A percentile compares a stretch with the other conserved stretches of the same genome.
These are phyloP conservation scores for Mycogone perniciosa DNA, from an alignment of 2,329 filamentous ascomycete genomes.

Conservation along the genomic window DNA sequence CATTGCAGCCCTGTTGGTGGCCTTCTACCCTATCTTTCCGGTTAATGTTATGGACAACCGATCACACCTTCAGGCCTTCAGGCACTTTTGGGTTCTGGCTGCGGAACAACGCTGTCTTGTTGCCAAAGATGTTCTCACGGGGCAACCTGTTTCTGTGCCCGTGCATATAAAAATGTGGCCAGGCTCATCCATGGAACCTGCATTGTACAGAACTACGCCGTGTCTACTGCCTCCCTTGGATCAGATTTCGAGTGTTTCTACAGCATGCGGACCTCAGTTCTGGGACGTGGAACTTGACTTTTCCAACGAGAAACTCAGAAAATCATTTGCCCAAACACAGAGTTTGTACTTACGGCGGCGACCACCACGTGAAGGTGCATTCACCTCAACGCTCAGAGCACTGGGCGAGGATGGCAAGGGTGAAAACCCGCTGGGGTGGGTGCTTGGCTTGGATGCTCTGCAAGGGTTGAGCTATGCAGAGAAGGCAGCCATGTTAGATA, in stretches of 20 bases:
- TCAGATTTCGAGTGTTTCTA: constrained; percentile 53
- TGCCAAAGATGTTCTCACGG: constrained; percentile 77
- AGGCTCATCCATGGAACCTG: constrained; percentile 31
- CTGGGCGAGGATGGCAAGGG: constrained; percentile 45
- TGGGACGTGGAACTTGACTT: constrained; percentile 83
- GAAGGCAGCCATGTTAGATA: constrained; percentile 53
- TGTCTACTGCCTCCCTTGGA: constrained; percentile 59
- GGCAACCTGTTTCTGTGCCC: constrained; percentile 68
- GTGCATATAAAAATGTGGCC: constrained; percentile 57
- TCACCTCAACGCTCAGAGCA: constrained; percentile 67
- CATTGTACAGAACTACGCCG: constrained; percentile 44
- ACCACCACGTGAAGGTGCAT: constrained; percentile 60
- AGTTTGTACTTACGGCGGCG: constrained; percentile 69
- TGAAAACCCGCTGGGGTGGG: constrained; percentile 59
- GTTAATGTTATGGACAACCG: constrained; percentile 86
- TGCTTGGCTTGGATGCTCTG: constrained; percentile 59
- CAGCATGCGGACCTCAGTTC: constrained; percentile 58
- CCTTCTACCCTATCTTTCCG: constrained; percentile 93
- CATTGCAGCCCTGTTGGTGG: constrained; percentile 76
- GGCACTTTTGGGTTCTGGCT: constrained; percentile 94
- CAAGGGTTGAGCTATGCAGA: constrained; percentile 57
- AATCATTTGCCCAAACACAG: constrained; percentile 60
- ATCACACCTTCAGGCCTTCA: constrained; percentile 90
- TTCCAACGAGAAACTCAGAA: constrained; percentile 52
- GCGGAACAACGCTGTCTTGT: constrained; percentile 85